Base-by-base conservation (phyloP, 106 monocot genomes). In the Phalaenopsis aphrodite region DNA sequence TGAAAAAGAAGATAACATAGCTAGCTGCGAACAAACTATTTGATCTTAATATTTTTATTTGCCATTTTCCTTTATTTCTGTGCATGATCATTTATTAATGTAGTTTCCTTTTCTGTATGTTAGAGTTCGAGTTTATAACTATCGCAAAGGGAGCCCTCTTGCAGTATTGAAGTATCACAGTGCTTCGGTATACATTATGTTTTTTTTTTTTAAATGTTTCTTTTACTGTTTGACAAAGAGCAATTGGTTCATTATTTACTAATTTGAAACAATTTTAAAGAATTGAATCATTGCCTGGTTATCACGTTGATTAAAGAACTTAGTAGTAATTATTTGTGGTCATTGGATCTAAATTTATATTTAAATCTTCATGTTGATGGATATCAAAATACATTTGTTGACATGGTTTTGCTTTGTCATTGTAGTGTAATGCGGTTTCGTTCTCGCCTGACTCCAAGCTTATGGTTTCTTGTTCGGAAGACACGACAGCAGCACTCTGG, bases 101-200 rank as follows among this genome's bases (percentile, higher is more conserved):
- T 18, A 43, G 43, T 24, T 52, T 36, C 2, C 30, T 49, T 49
- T 49, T 76, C 42, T 48, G 21, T 23, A 76, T 82, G 65, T 58
- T 89, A 99, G 98, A 74, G 77, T 99, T 16, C 88, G 98, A 61
- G 78, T 99, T 66, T 99, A 91, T 84, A 91, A 91, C 83, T 99
- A 99, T 66, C 85, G 77, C 23, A 99, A 91, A 82, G 98, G 98
- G 85, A 91, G 82, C 81, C 74, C 94, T 80, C 91, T 99, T 74
- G 95, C 99, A 5, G 73, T 99, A 41, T 79, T 99, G 75, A 99
- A 95, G 71, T 99, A 95, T 88, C 99, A 99, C 72, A 95, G 79
- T 86, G 89, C 89, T 75, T 86, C 88, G 85, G 98, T 99, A 93
- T 84, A 86, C 30, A 65, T 42, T 36, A 65, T 43, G 19, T 1